Evolutionary conservation across 2,329 filamentous ascomycete species (phyloP), one percentile per base, ranked within the genome.

Genomic region (Cordyceps javanica): DNA sequence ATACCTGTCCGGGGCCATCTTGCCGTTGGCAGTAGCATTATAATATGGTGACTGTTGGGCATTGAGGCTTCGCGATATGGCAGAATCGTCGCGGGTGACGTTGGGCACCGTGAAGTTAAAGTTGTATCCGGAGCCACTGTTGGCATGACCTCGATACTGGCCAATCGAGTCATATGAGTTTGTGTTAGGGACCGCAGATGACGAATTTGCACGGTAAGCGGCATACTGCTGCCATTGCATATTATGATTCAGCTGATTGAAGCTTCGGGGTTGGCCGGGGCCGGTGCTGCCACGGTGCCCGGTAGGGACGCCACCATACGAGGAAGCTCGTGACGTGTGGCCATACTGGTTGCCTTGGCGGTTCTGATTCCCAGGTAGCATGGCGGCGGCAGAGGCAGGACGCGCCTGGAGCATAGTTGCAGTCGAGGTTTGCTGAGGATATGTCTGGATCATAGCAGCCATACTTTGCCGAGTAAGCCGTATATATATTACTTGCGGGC

Each of bases 361-460:
- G 55, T 73, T 67, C 66, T 82, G 81, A 57, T 75, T 69, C 52
- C 75, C 69, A 57, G 80, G 70, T 70, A 87, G 83, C 63, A 74
- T 73, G 64, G 63, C 66, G 55, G 66, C 62, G 48, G 66, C 67
- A 60, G 88, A 87, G 56, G 81, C 80, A 61, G 87, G 83, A 70
- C 87, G 83, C 66, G 86, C 82, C 72, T 91, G 88, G 67, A 92
- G 85, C 82, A 91, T 88, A 63, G 86, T 86, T 67, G 86, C 81
- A 64, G 88, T 86, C 72, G 81, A 80, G 68, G 86, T 85, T 74
- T 90, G 87, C 75, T 90, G 87, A 67, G 89, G 83, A 70, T 89
- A 89, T 61, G 87, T 85, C 76, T 93, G 90, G 69, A 92, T 87
- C 78, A 93, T 80, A 73, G 89, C 88, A 78, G 89, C 89, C 90